Evolutionary conservation across 202 grass and related monocot species (phyloP).

Genomic region (Alloteropsis angusta): DNA sequence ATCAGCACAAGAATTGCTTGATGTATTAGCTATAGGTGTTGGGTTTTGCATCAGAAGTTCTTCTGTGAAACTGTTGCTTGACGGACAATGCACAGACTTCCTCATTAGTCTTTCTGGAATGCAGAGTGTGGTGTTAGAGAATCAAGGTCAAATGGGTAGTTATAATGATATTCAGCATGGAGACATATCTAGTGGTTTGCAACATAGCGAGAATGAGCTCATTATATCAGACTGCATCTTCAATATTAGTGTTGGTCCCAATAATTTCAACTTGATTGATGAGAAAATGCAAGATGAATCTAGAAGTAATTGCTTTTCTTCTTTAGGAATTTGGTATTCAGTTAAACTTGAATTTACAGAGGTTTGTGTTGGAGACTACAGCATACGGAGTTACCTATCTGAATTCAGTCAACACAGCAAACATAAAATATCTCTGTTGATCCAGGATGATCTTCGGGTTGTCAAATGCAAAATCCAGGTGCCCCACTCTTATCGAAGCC

Average conservation of each 20-base stretch:
- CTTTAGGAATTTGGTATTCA: conserved; percentile 34
- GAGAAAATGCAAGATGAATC: conserved; percentile 21
- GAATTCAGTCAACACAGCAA: conserved; percentile 34
- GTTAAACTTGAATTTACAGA: conserved; percentile 47
- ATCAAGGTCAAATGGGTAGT: conserved; percentile 24
- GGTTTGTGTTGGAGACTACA: conserved; percentile 48
- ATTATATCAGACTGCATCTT: conserved; percentile 43
- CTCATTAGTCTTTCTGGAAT: conserved; percentile 42
- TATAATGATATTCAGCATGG: conserved; percentile 14
- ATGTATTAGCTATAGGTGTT: conserved; percentile 38
- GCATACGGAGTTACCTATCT: conserved; percentile 35
- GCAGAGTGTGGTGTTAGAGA: conserved; percentile 40
- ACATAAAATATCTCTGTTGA: conserved; percentile 34
- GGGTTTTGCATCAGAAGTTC: conserved; percentile 49
- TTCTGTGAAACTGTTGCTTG: conserved; percentile 41
- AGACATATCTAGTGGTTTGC: not conserved
- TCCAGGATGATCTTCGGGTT: conserved; percentile 46
- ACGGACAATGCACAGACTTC: conserved; percentile 35
- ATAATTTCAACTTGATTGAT: conserved; percentile 18
- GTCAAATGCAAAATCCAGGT: conserved; percentile 71
- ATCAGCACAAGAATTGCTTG: conserved; percentile 30
- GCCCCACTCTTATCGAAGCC: conserved; percentile 7
- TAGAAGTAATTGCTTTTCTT: not conserved
- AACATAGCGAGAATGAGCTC: conserved; percentile 43
- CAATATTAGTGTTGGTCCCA: conserved; percentile 29